Base-by-base conservation (phyloP, 768 basidiomycete species). In the Tricholoma matsutake region DNA sequence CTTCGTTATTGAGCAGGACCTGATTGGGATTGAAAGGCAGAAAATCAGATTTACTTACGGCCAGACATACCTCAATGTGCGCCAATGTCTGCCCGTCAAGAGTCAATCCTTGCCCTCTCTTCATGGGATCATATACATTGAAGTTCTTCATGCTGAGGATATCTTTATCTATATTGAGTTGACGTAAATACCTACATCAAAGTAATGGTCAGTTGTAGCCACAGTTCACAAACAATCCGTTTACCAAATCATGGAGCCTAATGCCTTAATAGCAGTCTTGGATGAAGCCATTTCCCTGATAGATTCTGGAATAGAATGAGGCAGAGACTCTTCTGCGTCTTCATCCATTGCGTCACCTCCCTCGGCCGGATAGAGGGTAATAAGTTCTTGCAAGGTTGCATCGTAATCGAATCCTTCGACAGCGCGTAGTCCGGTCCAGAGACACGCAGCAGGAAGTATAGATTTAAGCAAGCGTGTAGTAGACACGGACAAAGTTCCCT, bases 71-170 rank as follows among this genome's bases (percentile, higher is more conserved):
- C 81, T 99, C 97, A 63, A 99, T 81, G 71, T 99, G 97, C 14
- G 93, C 91, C 57, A 99, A 79, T 0, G 94, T 96, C 72, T 98
- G 95, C 2, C 97, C 97, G 72, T 99, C 96, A 45, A 99, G 80
- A 0, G 92, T 82, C 58, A 98, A 75, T 28, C 87, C 91, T 69
- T 88, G 81, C n/a, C 94, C 95, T 62, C 83, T 82, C 71, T 90
- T 88, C 85, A 98, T 94, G 0, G 97, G 97, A 73, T 98, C 94
- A 69, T 96, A 97, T 39, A 97, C 81, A 66, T 98, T 96, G 82
- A 99, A 99, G 71, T 98, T 98, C 76, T 87, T 91, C 89, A 97
- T 95, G 58, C 88, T 92, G 68, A 99, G 73, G 58, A 99, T 86
- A 64, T 98, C 96, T 70, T 93, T 91, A 76, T 96, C 96, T 63